Base-by-base conservation (phyloP, 2,329 filamentous ascomycete species). In the Penicillium sp. region DNA sequence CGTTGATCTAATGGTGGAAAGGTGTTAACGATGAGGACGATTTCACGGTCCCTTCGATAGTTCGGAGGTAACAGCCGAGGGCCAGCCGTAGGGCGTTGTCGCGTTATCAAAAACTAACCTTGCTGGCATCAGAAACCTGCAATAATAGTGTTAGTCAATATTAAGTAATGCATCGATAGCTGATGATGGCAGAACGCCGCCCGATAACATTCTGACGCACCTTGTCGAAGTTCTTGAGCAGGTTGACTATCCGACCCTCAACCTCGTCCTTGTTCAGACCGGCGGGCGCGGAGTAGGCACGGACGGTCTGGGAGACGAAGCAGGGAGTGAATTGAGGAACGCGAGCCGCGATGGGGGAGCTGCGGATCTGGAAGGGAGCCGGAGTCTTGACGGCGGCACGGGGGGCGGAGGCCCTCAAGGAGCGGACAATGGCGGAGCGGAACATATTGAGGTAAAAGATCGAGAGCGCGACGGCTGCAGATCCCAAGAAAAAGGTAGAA, bases 161-260 rank as follows among this genome's bases (percentile, higher is more conserved):
- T 33, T 16, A 9, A 38, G 6, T 38, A 9, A 18, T 20, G 25
- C 43, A 38, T 9, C 1, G 14, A 7, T 13, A 16, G 22, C 6
- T 33, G 13, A 27, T 20, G 13, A 25, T 35, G 14, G 40, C 22
- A 33, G 14, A 18, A n/a, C 22, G 8, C 31, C 9, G 16, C 46
- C 46, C 40, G 33, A 46, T 36, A 28, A 46, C 44, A 46, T 54
- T 47, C 30, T 46, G 50, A 74, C 79, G 63, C 74, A 92, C 89
- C 88, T 99, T 99, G 80, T 99, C 94, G 74, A 97, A 99, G 74
- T 92, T 92, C 79, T 91, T 88, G 76, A 99, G 76, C 68, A 99
- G 81, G 76, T 90, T 89, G 74, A 95, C 82, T 81, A 97, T 96
- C 72, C 92, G 85, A 55, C 89, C 90, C 79, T 95, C 87, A 52